Evolutionary conservation across 73 alveolate species (phyloP), one percentile per base, ranked within the genome.

Genomic region (Paramecium primaurelia): DNA sequence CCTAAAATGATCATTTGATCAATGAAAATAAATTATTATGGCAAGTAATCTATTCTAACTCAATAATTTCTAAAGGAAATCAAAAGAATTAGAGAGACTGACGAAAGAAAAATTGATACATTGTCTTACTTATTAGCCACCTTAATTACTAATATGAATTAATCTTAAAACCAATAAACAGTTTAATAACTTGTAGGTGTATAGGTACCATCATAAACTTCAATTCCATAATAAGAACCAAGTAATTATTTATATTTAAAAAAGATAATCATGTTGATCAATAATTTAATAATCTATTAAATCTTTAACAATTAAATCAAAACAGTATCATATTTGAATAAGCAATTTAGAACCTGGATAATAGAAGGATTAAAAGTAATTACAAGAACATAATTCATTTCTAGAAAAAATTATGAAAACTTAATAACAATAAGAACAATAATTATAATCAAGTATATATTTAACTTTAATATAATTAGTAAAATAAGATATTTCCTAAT

Each of bases 1-100:
- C 91, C n/a, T 26, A 80, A 44, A 80, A 80, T 20, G 91, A 80
- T 26, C 91, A 80, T 25, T n/a, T 80, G 25, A 80, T 80, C 26
- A 80, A 80, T 80, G 91, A 80, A 47, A 80, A 80, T 47, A 80
- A 80, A 80, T 47, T 80, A 49, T 64, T 80, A 22, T 80, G 91
- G 91, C 77, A 80, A 80, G 91, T 80, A 80, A 45, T 8, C 9
- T 32, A 40, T 45, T 5, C 8, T 45, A 18, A 36, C 69, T 54
- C 32, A 54, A 54, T 54, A 54, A 36, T 80, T 26, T 80, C 44
- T n/a, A 25, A 44, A 80, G 91, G 91, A 80, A 80, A 80, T 80
- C 28, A 80, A 80, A 49, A 20, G 73, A 20, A 80, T 80, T 12
- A 80, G 91, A 80, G 91, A 80, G 26, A 80, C 91, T 11, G 91